phyloP scores from a whole-genome alignment of 495 filamentous ascomycete species.

The Talaromyces proteolyticus region DNA sequence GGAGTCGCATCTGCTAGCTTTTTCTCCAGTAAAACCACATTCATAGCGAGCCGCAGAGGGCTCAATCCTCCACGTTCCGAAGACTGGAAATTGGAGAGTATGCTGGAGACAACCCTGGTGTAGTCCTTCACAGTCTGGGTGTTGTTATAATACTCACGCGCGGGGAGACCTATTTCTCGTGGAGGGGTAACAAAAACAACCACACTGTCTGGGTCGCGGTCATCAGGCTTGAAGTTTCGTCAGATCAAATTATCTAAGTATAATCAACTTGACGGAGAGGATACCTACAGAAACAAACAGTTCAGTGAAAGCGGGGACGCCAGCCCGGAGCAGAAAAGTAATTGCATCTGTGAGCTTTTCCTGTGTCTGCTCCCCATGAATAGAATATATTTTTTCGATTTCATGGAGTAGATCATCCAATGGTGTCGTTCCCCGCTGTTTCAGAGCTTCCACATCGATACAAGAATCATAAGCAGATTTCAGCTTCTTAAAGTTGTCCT shows the following conservation, averaged over 20 bases:
- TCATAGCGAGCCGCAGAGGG: constrained; percentile 23
- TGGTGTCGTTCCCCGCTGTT: constrained; percentile 47
- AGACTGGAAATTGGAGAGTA: constrained; percentile 18
- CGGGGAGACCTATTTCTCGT: constrained; percentile 49
- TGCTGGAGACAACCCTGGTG: constrained; percentile 37
- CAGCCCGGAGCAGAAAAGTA: constrained; percentile 46
- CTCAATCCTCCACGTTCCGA: neutral
- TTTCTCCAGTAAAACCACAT: constrained; percentile 54
- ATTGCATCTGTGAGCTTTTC: constrained; percentile 44
- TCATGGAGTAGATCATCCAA: constrained; percentile 42
- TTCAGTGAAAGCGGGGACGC: constrained; percentile 41
- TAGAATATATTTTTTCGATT: constrained; percentile 48
- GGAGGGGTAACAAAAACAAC: constrained; percentile 51
- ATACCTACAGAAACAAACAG: constrained; percentile 41
- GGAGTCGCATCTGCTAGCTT: constrained; percentile 55
- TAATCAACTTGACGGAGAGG: neutral
- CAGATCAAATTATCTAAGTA: constrained; percentile 2
- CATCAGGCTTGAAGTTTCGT: constrained; percentile 37
- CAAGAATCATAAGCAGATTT: constrained; percentile 59
- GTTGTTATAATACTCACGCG: constrained; percentile 61
- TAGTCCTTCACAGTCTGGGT: constrained; percentile 47
- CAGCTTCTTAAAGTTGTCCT: constrained; percentile 61
- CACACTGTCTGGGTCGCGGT: constrained; percentile 60
- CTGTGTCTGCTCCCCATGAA: constrained; percentile 22
- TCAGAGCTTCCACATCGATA: constrained; percentile 50